Evolutionary conservation across 805 yeast genomes (phyloP), one percentile per base, ranked within the genome.

Genomic region (Metschnikowia santaceciliae): DNA sequence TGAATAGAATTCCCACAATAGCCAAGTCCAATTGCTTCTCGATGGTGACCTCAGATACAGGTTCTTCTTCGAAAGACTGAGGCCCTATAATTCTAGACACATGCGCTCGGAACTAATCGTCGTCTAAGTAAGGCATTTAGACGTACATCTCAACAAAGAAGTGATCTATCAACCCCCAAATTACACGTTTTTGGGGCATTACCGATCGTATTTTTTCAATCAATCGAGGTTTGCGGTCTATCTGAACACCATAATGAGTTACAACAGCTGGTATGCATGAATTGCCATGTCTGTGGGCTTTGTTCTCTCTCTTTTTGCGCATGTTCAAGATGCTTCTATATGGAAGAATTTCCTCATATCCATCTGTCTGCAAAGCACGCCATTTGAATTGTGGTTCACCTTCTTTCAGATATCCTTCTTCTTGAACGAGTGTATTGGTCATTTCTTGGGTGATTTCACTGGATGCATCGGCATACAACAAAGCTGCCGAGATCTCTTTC

Each of bases 51-150:
- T 57, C 58, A 7, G 50, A 51, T 4, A 67, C 46, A 4, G 50
- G 52, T 8, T 42, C 62, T 34, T 68, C 73, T 30, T 57, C 55
- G 50, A 55, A 53, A 14, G 65, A 54, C 13, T 63, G 56, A 0
- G 67, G 61, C 0, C 77, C 76, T 3, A 80, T 57, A 1, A 79
- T 64, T 4, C 51, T 53, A 3, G 55, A 51, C 3, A 76, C 55
- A 10, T 60, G 58, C 4, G 59, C 56, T 3, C 58, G 59, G 49
- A 78, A 78, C 34, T 59, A 56, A 2, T 51, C 55, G 50, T 73
- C 70, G 51, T 81, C 82, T n/a, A 83, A 58, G 51, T 71, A 74
- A 0, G 85, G 85, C 20, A 71, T 67, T 54, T 72, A 77, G 2
- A 82, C 78, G 56, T 78, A 76, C 5, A 78, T 57, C 55, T 65